Evolutionary conservation across 805 yeast species (phyloP).

Genomic region (Candida adriatica): DNA sequence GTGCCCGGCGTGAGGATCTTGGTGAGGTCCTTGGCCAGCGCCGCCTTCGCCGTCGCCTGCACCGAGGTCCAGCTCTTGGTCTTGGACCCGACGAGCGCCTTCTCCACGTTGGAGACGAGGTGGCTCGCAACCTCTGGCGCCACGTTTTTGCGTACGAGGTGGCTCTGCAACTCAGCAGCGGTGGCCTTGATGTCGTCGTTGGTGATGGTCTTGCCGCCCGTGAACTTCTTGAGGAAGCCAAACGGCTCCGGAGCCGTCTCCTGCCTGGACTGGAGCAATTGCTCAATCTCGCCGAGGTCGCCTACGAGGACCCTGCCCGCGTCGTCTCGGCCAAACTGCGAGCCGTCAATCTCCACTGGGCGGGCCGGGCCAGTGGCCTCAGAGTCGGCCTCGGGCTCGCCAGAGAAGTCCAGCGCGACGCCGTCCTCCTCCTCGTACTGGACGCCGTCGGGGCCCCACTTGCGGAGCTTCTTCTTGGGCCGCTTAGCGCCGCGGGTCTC

Average conservation of each 20-base stretch:
- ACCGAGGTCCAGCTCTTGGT: constrained; percentile 71
- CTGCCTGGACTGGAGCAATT: constrained; percentile 28
- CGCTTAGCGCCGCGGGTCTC: constrained; percentile 1
- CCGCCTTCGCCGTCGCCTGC: constrained; percentile 63
- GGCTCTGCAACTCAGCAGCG: constrained; percentile 60
- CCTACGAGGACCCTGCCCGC: constrained; percentile 59
- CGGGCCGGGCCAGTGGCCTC: not conserved
- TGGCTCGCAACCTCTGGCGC: constrained; percentile 83
- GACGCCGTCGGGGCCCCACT: constrained; percentile 62
- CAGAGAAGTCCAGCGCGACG: constrained; percentile 52
- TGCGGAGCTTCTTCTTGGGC: constrained; percentile 41
- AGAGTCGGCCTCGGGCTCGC: constrained; percentile 10
- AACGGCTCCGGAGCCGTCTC: constrained; percentile 35
- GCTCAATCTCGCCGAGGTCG: constrained; percentile 50
- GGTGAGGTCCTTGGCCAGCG: constrained; percentile 52
- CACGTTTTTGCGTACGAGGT: constrained; percentile 77
- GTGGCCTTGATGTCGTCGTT: constrained; percentile 61
- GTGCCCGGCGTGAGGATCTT: constrained; percentile 87
- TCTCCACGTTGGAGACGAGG: constrained; percentile 63
- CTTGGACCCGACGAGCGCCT: constrained; percentile 63
- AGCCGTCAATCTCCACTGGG: constrained; percentile 22
- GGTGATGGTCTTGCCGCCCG: constrained; percentile 65
- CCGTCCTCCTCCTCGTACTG: constrained; percentile 33
- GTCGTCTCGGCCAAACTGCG: constrained; percentile 33
- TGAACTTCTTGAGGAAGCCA: constrained; percentile 49